phyloP scores from a whole-genome alignment of 2,329 filamentous ascomycete species.

The Diatrype stigma region DNA sequence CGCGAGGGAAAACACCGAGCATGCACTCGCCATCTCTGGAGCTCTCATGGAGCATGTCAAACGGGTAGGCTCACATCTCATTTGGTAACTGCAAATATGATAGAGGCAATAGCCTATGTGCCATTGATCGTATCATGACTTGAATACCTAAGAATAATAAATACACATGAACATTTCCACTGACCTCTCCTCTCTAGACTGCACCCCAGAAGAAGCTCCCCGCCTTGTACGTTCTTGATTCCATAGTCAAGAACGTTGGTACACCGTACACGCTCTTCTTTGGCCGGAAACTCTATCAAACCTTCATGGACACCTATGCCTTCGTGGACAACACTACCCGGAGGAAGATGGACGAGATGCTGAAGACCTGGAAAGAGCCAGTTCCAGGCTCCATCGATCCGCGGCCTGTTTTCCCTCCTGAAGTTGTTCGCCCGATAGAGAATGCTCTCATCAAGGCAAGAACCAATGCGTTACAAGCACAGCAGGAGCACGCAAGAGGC shows the following conservation, averaged over 20 bases:
- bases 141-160: constrained; percentile 20
- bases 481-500: constrained; percentile 51
- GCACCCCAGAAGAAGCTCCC: constrained; percentile 86
- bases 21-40: constrained; percentile 88
- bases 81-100: constrained; percentile 16
- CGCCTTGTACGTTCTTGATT: constrained; percentile 96
- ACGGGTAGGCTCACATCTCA: constrained; percentile 63
- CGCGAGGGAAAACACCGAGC: constrained; percentile 93
- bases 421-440: constrained; percentile 87
- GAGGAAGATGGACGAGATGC: constrained; percentile 92
- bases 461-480: constrained; percentile 55
- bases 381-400: constrained; percentile 90
- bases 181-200: constrained; percentile 51
- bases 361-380: constrained; percentile 96
- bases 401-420: constrained; percentile 84
- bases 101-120: neutral
- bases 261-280: constrained; percentile 97
- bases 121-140: constrained; percentile 26
- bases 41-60: constrained; percentile 91
- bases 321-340: constrained; percentile 79
- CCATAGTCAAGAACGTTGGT: constrained; percentile 96
- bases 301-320: constrained; percentile 95
- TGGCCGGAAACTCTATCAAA: constrained; percentile 84
- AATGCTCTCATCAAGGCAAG: constrained; percentile 84
- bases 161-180: neutral